Percentiles rank a stretch among this genome's conserved stretches.
These are phyloP conservation scores for Amanita thiersii DNA, from an alignment of 768 basidiomycete species.

Conservation along the genomic window DNA sequence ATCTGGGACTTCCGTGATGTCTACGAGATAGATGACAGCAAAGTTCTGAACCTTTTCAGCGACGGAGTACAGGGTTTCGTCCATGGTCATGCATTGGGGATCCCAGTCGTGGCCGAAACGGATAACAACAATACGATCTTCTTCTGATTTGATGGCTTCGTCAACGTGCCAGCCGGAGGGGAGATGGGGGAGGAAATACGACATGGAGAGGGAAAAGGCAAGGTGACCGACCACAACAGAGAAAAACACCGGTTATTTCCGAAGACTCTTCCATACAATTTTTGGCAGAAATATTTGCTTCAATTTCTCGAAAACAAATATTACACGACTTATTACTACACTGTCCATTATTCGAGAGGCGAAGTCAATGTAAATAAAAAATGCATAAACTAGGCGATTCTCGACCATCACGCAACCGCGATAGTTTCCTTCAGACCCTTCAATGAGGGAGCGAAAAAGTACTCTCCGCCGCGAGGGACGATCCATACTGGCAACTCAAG, in stretches of 20 bases:
- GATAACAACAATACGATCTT: conserved; percentile 90
- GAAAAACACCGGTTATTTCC: no score
- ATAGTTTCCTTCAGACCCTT: conserved; percentile 30
- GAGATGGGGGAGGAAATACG: conserved; percentile 83
- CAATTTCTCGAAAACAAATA: no score
- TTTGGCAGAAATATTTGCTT: no score
- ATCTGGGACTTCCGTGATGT: conserved; percentile 96
- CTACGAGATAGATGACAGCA: conserved; percentile 91
- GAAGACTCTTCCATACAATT: no score
- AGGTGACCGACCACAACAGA: no score
- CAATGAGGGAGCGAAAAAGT: conserved; percentile 45
- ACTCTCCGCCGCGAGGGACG: conserved; percentile 41
- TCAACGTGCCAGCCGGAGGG: conserved; percentile 98
- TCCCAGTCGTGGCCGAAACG: conserved; percentile 96
- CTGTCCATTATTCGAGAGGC: no score
- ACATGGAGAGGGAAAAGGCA: no score
- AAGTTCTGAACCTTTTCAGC: conserved; percentile 98
- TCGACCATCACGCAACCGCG: background rate
- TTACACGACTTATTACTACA: no score
- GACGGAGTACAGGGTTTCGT: conserved; percentile 88
- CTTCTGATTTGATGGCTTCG: conserved; percentile 97
- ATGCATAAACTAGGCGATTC: no score
- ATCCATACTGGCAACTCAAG: conserved; percentile 29
- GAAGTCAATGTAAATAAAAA: no score
- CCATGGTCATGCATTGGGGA: conserved; percentile 96